A percentile compares a stretch with the other conserved stretches of the same genome.
These are phyloP conservation scores for Tylopilus vinaceipallidus DNA, from an alignment of 768 basidiomycete genomes.

Conservation along the genomic window DNA sequence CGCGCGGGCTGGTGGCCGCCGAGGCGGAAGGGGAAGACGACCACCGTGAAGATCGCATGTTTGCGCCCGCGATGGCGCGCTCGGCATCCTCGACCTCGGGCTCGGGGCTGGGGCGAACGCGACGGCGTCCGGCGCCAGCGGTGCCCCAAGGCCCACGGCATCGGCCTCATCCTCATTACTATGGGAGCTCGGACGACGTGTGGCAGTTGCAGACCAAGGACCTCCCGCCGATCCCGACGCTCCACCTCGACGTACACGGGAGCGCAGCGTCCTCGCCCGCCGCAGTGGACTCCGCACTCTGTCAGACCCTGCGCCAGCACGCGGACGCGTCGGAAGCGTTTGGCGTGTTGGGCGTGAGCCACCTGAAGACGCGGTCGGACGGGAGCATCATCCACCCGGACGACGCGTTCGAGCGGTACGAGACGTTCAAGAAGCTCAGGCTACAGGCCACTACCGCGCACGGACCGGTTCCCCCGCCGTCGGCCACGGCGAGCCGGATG, in stretches of 20 bases:
- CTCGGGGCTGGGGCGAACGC: conserved; percentile 21
- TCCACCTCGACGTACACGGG: conserved; percentile 7
- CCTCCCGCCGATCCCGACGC: conserved; percentile 51
- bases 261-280: too few relatives aligned
- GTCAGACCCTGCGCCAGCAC: background rate
- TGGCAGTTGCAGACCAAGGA: conserved; percentile 40
- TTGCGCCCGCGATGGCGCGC: too few relatives aligned
- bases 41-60: background rate
- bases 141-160: conserved; percentile 12
- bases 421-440: conserved; percentile 67
- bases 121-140: conserved; percentile 28
- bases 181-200: too few relatives aligned
- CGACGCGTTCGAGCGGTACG: conserved; percentile 89
- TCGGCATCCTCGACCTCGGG: conserved; percentile 13
- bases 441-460: conserved; percentile 8
- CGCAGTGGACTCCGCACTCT: too few relatives aligned
- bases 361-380: conserved; percentile 13
- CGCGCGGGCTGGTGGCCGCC: conserved; percentile 28
- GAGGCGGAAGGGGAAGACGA: background rate
- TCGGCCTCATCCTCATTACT: conserved; percentile 7
- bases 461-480: conserved; percentile 4
- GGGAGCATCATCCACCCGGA: conserved; percentile 43
- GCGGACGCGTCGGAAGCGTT: background rate
- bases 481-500: conserved; percentile 41
- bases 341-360: background rate